A percentile compares a stretch with the other conserved stretches of the same genome.
Conservation (phyloP, 257 asterid genomes). For the Forsythia viridissima region DNA sequence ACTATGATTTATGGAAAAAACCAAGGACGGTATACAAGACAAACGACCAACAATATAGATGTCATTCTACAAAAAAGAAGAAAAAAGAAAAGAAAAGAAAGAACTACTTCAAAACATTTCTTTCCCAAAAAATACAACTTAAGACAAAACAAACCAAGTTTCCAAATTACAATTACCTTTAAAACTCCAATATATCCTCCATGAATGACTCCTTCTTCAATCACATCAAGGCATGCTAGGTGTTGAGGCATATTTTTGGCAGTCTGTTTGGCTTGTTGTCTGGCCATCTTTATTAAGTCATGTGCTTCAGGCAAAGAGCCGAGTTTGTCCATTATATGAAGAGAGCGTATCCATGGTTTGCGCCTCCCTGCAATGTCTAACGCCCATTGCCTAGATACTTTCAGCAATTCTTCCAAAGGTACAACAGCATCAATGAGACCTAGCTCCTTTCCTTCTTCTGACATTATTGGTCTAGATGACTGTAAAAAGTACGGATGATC, state of each 20-base stretch:
- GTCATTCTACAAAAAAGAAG: background rate
- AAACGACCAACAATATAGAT: conserved; percentile 18
- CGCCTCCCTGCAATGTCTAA: conserved; percentile 65
- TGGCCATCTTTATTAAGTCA: conserved; percentile 53
- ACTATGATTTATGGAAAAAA: background rate
- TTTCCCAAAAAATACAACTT: conserved; percentile 10
- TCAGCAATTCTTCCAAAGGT: conserved; percentile 67
- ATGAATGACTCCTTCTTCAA: conserved; percentile 88
- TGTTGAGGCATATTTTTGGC: conserved; percentile 87
- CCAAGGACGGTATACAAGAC: background rate
- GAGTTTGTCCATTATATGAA: conserved; percentile 75
- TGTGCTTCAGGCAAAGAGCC: conserved; percentile 73
- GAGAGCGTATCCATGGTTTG: conserved; percentile 88
- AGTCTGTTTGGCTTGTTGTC: conserved; percentile 70
- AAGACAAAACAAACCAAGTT: conserved; percentile 22
- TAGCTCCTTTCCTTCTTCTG: conserved; percentile 84
- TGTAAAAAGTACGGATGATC: conserved; percentile 32
- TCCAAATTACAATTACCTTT: conserved; percentile 51
- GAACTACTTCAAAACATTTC: conserved; percentile 1
- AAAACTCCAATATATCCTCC: conserved; percentile 89
- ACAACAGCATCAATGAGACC: conserved; percentile 90
- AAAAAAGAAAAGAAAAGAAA: background rate
- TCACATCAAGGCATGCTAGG: conserved; percentile 85
- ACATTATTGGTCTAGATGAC: conserved; percentile 69
- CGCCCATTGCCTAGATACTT: conserved; percentile 85